These are phyloP conservation scores for Nicotiana tomentosiformis DNA, from an alignment of 257 asterid genomes.

Conservation along the genomic window DNA sequence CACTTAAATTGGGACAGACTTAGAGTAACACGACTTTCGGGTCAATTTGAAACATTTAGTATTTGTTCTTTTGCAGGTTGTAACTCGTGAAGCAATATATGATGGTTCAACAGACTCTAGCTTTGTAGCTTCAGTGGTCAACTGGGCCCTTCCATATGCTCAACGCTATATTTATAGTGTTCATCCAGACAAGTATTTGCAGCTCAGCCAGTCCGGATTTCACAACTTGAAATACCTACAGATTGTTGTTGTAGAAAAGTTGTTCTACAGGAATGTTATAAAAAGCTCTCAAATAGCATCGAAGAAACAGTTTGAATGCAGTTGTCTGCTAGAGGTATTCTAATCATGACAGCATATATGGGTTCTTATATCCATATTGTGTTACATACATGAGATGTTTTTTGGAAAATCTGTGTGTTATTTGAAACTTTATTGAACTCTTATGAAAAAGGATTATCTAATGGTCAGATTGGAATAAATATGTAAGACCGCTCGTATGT, in stretches of 20 bases:
- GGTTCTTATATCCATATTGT: not conserved
- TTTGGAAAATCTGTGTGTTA: not conserved
- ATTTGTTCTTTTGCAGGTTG: constrained; percentile 48
- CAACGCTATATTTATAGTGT: constrained; percentile 62
- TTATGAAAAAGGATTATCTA: not conserved
- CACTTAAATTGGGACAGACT: not conserved
- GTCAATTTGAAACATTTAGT: not conserved
- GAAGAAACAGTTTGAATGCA: constrained; percentile 49
- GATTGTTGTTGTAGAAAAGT: constrained; percentile 58
- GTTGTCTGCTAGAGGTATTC: constrained; percentile 75
- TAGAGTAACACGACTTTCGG: not conserved
- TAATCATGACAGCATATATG: not conserved
- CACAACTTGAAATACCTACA: constrained; percentile 39
- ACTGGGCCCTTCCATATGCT: constrained; percentile 91
- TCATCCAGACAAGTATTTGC: constrained; percentile 48
- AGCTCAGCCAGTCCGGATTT: constrained; percentile 52
- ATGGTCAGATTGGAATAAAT: too few relatives aligned
- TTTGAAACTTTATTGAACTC: not conserved
- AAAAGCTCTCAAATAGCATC: constrained; percentile 40
- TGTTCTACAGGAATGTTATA: constrained; percentile 67
- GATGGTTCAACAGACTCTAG: constrained; percentile 49
- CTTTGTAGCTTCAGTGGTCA: constrained; percentile 51
- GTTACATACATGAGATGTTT: not conserved
- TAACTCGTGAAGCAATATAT: constrained; percentile 67
- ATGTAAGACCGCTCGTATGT: too few relatives aligned